Percentiles rank a stretch among this genome's conserved stretches.
These are phyloP conservation scores for Podospora pseudocomata DNA, from an alignment of 495 filamentous ascomycete genomes.

Conservation along the genomic window DNA sequence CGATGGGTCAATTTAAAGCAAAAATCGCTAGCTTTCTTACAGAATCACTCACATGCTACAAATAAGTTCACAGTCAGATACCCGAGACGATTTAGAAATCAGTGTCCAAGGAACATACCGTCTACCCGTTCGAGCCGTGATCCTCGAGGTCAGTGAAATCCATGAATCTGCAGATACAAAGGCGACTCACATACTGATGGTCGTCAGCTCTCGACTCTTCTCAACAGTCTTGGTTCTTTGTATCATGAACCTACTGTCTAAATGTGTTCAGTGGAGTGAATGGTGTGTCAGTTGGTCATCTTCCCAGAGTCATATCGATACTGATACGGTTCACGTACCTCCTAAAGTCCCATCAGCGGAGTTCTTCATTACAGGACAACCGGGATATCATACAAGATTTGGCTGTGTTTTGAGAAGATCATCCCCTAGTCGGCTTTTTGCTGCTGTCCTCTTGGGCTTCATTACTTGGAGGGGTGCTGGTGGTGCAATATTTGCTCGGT, in stretches of 20 bases:
- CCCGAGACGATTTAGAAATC: no score
- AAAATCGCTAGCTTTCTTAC: no score
- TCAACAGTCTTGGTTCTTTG: background rate
- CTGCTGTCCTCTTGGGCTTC: background rate
- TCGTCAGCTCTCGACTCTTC: background rate
- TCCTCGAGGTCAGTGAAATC: background rate
- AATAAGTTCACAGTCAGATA: no score
- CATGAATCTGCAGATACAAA: background rate
- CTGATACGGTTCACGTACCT: background rate
- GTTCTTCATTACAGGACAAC: background rate
- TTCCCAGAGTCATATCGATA: background rate
- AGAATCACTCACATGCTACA: no score
- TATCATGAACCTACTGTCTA: background rate
- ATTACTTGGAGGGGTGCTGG: background rate
- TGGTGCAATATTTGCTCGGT: background rate
- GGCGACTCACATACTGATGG: background rate
- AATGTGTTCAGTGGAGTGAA: background rate
- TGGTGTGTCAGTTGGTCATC: background rate
- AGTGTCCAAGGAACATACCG: background rate
- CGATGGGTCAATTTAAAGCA: no score
- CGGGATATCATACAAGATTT: slow-evolving; percentile 2
- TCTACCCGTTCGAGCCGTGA: background rate
- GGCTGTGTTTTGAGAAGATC: background rate
- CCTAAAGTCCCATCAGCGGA: background rate
- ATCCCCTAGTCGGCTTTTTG: background rate